Percentiles rank a stretch among this genome's conserved stretches.
These are phyloP conservation scores for Cladorrhinum sp. DNA, from an alignment of 2,329 filamentous ascomycete species.

Conservation along the genomic window DNA sequence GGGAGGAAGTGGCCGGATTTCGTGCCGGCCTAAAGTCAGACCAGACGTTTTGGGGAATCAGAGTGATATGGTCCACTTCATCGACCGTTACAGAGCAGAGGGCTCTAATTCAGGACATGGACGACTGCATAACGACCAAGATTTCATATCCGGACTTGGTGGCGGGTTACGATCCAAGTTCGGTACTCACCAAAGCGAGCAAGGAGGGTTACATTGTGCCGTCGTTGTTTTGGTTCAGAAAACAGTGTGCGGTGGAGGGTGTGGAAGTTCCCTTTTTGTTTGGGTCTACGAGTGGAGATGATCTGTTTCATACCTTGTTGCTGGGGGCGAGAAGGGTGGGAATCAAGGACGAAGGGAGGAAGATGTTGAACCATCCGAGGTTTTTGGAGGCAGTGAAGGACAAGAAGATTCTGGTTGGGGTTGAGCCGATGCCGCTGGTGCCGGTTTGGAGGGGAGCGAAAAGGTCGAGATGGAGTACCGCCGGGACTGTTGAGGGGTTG, in stretches of 20 bases:
- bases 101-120: slow-evolving; percentile 75
- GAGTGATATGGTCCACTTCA: slow-evolving; percentile 76
- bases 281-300: slow-evolving; percentile 85
- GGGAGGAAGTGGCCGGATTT: slow-evolving; percentile 76
- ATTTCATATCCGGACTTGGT: slow-evolving; percentile 73
- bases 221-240: slow-evolving; percentile 90
- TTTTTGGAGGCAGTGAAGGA: slow-evolving; percentile 86
- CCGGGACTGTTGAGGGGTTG: slow-evolving; percentile 73
- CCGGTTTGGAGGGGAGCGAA: slow-evolving; percentile 39
- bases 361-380: slow-evolving; percentile 84
- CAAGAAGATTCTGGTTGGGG: slow-evolving; percentile 82
- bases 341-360: slow-evolving; percentile 41
- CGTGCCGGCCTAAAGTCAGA: slow-evolving; percentile 63
- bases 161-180: slow-evolving; percentile 82
- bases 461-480: slow-evolving; percentile 73
- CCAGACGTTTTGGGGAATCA: slow-evolving; percentile 75
- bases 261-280: slow-evolving; percentile 93
- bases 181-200: slow-evolving; percentile 65
- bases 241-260: slow-evolving; percentile 72
- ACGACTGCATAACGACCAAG: slow-evolving; percentile 81
- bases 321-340: slow-evolving; percentile 78
- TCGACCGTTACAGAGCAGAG: slow-evolving; percentile 42
- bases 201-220: slow-evolving; percentile 59
- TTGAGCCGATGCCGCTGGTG: slow-evolving; percentile 52
- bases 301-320: slow-evolving; percentile 85